Evolutionary conservation across 768 basidiomycete genomes (phyloP).

Genomic region (Rhizopogon sp.): DNA sequence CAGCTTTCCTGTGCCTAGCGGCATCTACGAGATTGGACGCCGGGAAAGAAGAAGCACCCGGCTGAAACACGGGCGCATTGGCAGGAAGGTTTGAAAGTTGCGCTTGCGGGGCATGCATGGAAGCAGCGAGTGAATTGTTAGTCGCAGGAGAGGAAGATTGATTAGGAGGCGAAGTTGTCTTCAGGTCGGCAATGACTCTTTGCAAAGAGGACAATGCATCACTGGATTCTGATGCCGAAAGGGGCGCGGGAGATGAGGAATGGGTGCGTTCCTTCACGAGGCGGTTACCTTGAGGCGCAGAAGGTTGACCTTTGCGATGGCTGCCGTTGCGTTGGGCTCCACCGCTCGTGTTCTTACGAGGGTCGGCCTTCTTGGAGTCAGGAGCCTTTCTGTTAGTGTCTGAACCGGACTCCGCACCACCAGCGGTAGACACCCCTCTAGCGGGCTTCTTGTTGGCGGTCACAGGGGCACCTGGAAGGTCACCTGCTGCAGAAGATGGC

Average conservation of each 20-base stretch:
- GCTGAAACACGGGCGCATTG: conserved; percentile 74
- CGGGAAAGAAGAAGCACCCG: conserved; percentile 55
- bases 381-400: conserved; percentile 62
- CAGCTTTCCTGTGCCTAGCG: conserved; percentile 78
- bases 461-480: conserved; percentile 51
- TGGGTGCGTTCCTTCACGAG: conserved; percentile 44
- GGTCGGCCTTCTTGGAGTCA: conserved; percentile 49
- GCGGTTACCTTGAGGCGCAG: conserved; percentile 54
- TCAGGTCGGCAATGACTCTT: conserved; percentile 90
- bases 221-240: conserved; percentile 57
- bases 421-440: conserved; percentile 26
- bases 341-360: conserved; percentile 51
- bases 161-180: conserved; percentile 71
- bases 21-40: conserved; percentile 38
- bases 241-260: conserved; percentile 43
- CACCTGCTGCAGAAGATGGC: conserved; percentile 36
- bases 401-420: conserved; percentile 60
- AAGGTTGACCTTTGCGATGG: conserved; percentile 54
- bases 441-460: conserved; percentile 57
- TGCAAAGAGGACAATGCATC: conserved; percentile 86
- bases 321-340: conserved; percentile 38
- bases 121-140: conserved; percentile 33
- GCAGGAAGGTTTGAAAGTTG: conserved; percentile 47
- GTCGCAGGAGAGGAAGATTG: conserved; percentile 32
- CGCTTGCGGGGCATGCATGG: conserved; percentile 45